Base-by-base conservation (phyloP, 148 eudicot genomes). In the Nepenthes gracilis region DNA sequence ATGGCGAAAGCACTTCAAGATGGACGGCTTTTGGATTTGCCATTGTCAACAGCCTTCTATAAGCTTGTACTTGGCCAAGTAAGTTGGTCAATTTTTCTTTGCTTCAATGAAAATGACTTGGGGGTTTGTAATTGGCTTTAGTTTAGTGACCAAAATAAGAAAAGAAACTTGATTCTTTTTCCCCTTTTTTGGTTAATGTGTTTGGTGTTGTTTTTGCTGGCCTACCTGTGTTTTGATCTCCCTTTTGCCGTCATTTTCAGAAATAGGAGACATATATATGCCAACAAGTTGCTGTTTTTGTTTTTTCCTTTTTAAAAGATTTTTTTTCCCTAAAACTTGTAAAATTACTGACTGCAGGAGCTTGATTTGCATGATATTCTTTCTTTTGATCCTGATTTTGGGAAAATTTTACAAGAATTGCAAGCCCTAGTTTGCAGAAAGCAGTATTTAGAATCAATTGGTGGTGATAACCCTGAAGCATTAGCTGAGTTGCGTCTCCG, bases 1-100 rank as follows among this genome's bases (percentile, higher is more conserved):
- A 86, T 86, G 84, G 99, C 99, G 33, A 94, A 94, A 80, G 99
- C 99, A 74, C 92, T 94, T 71, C 99, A 94, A 75, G 99, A 94
- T 78, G 99, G 95, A 54, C 80, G 99, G 66, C 87, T 94, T 65
- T 75, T 94, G 75, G 99, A 94, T 71, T 66, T 94, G 36, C 85
- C 96, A 12, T 70, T 94, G 68, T 89, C 97, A 10, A 81, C 76
- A 43, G 84, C 95, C 15, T 93, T 93, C 61, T 89, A 84, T 78
- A 93, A 93, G 77, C 92, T 86, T 54, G 72, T 89, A 55, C 87
- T 88, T 71, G 96, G 90, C 68, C 95, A 94, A 70, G 99, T 94
- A 73, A 53, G 73, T 15, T n/a, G 12, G 9, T 51, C 40, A 1
- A 8, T 40, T 40, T 3, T 51, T 51, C 12, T 15, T 60, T 23